Conservation (phyloP, 352 stramenopile genomes). For the Phytophthora hibernalis region DNA sequence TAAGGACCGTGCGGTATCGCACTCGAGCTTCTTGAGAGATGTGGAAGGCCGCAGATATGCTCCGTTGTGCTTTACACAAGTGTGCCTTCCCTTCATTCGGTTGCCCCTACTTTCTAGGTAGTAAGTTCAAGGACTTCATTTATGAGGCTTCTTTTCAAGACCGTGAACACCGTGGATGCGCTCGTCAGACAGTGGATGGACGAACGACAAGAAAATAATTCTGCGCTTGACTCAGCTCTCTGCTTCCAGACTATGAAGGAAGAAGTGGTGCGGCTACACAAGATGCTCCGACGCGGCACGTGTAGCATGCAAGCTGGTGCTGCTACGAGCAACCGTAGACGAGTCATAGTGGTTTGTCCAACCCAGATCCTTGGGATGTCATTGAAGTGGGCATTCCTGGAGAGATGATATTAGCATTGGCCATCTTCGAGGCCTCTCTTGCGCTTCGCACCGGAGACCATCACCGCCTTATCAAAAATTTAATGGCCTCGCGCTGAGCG, state of each 20-base stretch:
- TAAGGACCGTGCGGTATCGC: slow-evolving; percentile 29
- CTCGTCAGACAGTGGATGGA: slow-evolving; percentile 40
- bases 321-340: slow-evolving; percentile 8
- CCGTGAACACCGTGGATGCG: slow-evolving; percentile 26
- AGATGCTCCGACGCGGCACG: slow-evolving; percentile 37
- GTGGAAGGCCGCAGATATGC: slow-evolving; percentile 35
- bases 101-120: slow-evolving; percentile 50
- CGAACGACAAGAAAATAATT: slow-evolving; percentile 1
- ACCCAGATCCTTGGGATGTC: slow-evolving; percentile 34
- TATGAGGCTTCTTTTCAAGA: slow-evolving; percentile 44
- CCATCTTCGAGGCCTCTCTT: slow-evolving; percentile 35
- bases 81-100: slow-evolving; percentile 45
- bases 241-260: slow-evolving; percentile 43
- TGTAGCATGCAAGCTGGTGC: slow-evolving; percentile 17
- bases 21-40: slow-evolving; percentile 36
- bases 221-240: slow-evolving; percentile 34
- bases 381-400: slow-evolving; percentile 35
- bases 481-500: slow-evolving; percentile 42
- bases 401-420: slow-evolving; percentile 29
- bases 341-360: background rate
- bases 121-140: slow-evolving; percentile 56
- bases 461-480: too few species aligned
- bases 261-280: slow-evolving; percentile 34
- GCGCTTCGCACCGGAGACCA: too few species aligned
- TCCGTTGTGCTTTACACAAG: slow-evolving; percentile 48